These are phyloP conservation scores for Rhytidiadelphus loreus DNA, from an alignment of 225 moss, liverwort and hornwort species.

Conservation along the genomic window DNA sequence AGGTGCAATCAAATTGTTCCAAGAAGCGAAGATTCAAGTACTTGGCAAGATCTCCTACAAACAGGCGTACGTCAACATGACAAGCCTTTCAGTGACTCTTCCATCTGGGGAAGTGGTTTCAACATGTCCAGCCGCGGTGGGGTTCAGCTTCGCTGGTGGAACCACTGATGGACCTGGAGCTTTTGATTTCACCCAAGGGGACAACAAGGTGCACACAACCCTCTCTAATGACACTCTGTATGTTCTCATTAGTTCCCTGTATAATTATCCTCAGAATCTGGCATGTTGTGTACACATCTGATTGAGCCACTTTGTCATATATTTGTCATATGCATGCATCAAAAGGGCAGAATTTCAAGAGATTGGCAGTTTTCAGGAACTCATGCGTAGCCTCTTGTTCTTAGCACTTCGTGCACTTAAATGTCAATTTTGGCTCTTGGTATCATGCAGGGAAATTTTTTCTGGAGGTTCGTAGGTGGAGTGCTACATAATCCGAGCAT, in stretches of 20 bases:
- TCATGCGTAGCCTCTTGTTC: background rate
- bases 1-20: slow-evolving; percentile 49
- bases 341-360: no score
- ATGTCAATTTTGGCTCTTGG: background rate
- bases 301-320: background rate
- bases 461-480: background rate
- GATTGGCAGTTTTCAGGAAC: no score
- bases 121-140: slow-evolving; percentile 76
- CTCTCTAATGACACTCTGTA: background rate
- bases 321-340: no score
- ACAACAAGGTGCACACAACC: slow-evolving; percentile 24
- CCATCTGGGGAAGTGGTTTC: slow-evolving; percentile 30
- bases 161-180: slow-evolving; percentile 88
- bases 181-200: slow-evolving; percentile 77
- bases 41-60: slow-evolving; percentile 43
- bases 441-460: slow-evolving; percentile 42
- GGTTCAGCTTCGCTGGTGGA: slow-evolving; percentile 84
- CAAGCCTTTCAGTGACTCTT: slow-evolving; percentile 39
- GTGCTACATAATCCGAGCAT: no score
- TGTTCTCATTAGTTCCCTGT: background rate
- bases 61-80: slow-evolving; percentile 56
- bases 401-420: background rate
- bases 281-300: no score
- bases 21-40: slow-evolving; percentile 30
- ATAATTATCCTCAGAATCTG: background rate